Conservation (phyloP, 257 asterid genomes). For the Fraxinus americana region DNA sequence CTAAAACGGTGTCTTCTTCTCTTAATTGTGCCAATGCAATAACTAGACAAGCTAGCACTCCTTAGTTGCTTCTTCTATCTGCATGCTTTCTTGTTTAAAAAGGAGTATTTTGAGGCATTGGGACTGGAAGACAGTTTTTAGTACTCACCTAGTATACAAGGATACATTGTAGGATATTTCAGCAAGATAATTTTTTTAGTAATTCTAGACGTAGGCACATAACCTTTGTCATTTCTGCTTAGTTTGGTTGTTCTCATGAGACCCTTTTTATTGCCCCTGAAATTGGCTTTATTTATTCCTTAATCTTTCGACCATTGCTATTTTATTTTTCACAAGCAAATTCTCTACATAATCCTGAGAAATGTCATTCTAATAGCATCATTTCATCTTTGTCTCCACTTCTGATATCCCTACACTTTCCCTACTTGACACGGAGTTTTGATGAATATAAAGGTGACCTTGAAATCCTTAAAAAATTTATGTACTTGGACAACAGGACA, state of each 20-base stretch:
- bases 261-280: background rate
- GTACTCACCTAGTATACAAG: background rate
- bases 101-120: background rate
- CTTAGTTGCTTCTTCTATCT: background rate
- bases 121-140: background rate
- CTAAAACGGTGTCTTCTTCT: background rate
- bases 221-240: background rate
- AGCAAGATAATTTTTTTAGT: background rate
- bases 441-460: background rate
- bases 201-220: background rate
- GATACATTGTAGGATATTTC: background rate
- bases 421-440: background rate
- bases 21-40: background rate
- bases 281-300: background rate
- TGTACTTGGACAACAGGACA: background rate
- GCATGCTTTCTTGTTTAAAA: background rate
- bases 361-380: background rate
- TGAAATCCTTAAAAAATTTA: background rate
- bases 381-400: background rate
- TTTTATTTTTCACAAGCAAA: background rate
- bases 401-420: background rate
- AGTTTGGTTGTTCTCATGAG: background rate
- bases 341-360: background rate
- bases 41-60: background rate
- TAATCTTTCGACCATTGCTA: background rate